Conservation (phyloP, 371 early-diverging fungal genomes). For the Mortierella sp. region DNA sequence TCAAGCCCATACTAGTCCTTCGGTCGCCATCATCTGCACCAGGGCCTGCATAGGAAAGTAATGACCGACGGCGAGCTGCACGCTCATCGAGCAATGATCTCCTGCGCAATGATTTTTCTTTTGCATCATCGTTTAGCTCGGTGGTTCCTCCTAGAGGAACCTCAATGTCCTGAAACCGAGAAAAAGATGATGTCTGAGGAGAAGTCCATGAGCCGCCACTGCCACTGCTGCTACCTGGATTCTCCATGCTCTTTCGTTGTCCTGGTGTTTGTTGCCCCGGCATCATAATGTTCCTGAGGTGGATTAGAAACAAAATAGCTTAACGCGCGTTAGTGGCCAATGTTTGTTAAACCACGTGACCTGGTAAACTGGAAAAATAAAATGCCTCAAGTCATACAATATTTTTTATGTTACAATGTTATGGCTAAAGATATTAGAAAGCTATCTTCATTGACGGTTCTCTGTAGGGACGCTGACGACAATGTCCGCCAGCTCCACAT, state of each 20-base stretch:
- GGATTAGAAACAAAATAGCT: background rate
- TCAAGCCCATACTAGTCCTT: slow-evolving; percentile 8
- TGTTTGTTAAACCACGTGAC: too few relatives aligned
- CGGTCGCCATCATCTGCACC: slow-evolving; percentile 31
- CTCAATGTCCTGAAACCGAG: slow-evolving; percentile 52
- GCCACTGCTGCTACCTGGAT: slow-evolving; percentile 1
- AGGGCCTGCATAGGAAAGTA: slow-evolving; percentile 24
- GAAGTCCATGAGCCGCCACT: slow-evolving; percentile 13
- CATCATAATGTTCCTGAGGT: slow-evolving; percentile 9
- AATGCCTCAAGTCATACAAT: background rate
- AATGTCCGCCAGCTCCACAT: slow-evolving; percentile 42
- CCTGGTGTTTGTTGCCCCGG: slow-evolving; percentile 19
- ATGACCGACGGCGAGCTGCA: slow-evolving; percentile 41
- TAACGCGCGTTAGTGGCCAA: too few relatives aligned
- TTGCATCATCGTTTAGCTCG: slow-evolving; percentile 55
- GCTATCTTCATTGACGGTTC: slow-evolving; percentile 1
- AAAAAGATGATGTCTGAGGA: slow-evolving; percentile 36
- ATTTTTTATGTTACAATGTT: background rate
- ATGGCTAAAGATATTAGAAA: too few relatives aligned
- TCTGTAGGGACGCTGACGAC: slow-evolving; percentile 42
- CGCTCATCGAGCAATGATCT: slow-evolving; percentile 53
- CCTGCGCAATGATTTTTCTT: slow-evolving; percentile 51
- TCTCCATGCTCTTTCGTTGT: slow-evolving; percentile 23
- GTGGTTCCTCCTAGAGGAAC: slow-evolving; percentile 54
- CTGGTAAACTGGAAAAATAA: background rate